Evolutionary conservation across 78 protist species (phyloP).

Genomic region (Polysphondylium violaceum): DNA sequence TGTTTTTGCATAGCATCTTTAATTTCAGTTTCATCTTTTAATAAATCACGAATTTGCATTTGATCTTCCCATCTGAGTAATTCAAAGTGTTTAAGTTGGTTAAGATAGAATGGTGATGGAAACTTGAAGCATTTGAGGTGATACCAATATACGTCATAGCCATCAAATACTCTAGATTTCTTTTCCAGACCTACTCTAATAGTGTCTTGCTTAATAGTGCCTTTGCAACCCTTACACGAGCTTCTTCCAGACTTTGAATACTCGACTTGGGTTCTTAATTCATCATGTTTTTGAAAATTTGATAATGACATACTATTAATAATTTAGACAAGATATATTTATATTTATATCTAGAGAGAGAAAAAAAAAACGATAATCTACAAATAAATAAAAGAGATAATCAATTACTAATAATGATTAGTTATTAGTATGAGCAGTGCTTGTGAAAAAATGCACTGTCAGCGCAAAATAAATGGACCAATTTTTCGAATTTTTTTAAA

Average conservation of each 20-base stretch:
- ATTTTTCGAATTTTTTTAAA: too few relatives aligned
- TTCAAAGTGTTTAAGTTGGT: constrained; percentile 49
- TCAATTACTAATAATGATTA: too few relatives aligned
- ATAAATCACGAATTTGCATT: constrained; percentile 2
- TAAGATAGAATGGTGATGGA: neutral
- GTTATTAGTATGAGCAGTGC: too few relatives aligned
- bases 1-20: constrained; percentile 14
- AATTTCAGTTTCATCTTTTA: constrained; percentile 22
- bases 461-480: too few relatives aligned
- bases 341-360: too few relatives aligned
- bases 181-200: constrained; percentile 48
- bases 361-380: too few relatives aligned
- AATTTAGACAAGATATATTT: too few relatives aligned
- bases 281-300: neutral
- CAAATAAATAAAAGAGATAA: too few relatives aligned
- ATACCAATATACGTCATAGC: constrained; percentile 35
- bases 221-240: constrained; percentile 58
- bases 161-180: constrained; percentile 40
- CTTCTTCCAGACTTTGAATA: constrained; percentile 56
- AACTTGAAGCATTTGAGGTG: constrained; percentile 35
- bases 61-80: constrained; percentile 57
- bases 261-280: constrained; percentile 14
- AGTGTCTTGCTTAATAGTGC: neutral
- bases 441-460: too few relatives aligned
- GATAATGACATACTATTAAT: too few relatives aligned